Percentiles rank a stretch among this genome's conserved stretches.
Evolutionary conservation across 306 rosid genomes (phyloP).

Genomic region (Inga leiocalycina): DNA sequence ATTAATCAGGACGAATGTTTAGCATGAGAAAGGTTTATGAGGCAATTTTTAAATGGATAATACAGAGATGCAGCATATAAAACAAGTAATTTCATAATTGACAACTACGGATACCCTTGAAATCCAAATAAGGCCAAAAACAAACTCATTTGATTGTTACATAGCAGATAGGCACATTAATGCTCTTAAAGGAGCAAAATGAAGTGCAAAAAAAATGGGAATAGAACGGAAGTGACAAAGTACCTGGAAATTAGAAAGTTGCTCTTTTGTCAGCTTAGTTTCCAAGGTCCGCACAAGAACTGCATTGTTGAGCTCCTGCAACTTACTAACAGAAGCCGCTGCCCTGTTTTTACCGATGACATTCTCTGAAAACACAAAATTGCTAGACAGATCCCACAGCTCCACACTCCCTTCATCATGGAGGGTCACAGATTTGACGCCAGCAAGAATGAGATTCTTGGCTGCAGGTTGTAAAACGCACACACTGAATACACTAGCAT

Average conservation of each 20-base stretch:
- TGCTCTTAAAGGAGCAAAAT: neutral
- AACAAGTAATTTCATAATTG: neutral
- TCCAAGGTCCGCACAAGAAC: conserved; percentile 68
- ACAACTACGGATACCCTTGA: neutral
- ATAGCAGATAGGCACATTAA: neutral
- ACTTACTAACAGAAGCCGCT: conserved; percentile 72
- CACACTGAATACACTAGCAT: conserved; percentile 16
- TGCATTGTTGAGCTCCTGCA: conserved; percentile 94
- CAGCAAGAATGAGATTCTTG: conserved; percentile 91
- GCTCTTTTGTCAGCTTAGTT: conserved; percentile 57
- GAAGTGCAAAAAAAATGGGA: neutral
- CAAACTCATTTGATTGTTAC: neutral
- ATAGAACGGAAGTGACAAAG: neutral
- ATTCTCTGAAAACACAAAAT: conserved; percentile 66
- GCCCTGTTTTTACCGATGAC: conserved; percentile 86
- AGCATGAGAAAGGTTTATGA: neutral
- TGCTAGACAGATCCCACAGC: conserved; percentile 84
- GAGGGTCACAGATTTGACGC: conserved; percentile 87
- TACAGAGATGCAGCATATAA: neutral
- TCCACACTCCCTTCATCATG: conserved; percentile 83
- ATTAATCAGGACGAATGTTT: neutral
- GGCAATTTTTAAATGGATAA: neutral
- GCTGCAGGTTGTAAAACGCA: conserved; percentile 58
- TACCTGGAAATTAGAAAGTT: conserved; percentile 80
- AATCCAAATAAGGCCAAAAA: neutral